Percentiles rank a stretch among this genome's conserved stretches.
Evolutionary conservation across 192 early-diverging fungal genomes (phyloP).

Genomic region (Coemansia interrupta): DNA sequence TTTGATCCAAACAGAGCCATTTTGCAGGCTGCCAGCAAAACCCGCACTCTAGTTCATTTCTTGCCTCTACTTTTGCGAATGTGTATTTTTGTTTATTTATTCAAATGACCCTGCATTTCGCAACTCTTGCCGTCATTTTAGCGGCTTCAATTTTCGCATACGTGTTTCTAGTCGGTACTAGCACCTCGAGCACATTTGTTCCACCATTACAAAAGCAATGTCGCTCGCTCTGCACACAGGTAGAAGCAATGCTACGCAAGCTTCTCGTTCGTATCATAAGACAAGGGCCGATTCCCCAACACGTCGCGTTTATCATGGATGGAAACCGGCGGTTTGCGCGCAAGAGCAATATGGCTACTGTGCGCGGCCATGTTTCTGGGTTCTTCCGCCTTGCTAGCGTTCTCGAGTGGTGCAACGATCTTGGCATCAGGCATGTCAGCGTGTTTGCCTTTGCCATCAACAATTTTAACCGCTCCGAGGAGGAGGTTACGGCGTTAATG

Average conservation of each 20-base stretch:
- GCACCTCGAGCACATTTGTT: neutral
- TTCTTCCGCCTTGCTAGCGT: constrained; percentile 77
- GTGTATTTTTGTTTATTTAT: constrained; percentile 5
- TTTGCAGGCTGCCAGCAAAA: no score
- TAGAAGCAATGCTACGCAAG: neutral
- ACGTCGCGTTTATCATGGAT: constrained; percentile 97
- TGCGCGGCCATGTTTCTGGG: constrained; percentile 77
- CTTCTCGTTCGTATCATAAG: constrained; percentile 36
- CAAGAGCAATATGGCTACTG: constrained; percentile 53
- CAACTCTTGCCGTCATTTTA: neutral
- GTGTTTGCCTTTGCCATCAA: constrained; percentile 98
- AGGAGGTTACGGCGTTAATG: constrained; percentile 87
- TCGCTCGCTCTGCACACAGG: neutral
- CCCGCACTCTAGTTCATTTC: neutral
- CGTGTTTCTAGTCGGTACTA: constrained; percentile 13
- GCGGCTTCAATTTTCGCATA: constrained; percentile 1
- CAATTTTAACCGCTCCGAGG: constrained; percentile 86
- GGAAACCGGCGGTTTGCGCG: constrained; percentile 92
- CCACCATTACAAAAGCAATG: constrained; percentile 20
- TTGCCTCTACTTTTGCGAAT: neutral
- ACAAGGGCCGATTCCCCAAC: constrained; percentile 79
- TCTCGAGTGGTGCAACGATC: constrained; percentile 80
- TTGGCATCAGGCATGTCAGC: constrained; percentile 83
- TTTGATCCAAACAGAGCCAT: no score
- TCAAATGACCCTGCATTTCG: constrained; percentile 8